phyloP scores from a whole-genome alignment of 176 grass and related monocot species.

The Canna indica region DNA sequence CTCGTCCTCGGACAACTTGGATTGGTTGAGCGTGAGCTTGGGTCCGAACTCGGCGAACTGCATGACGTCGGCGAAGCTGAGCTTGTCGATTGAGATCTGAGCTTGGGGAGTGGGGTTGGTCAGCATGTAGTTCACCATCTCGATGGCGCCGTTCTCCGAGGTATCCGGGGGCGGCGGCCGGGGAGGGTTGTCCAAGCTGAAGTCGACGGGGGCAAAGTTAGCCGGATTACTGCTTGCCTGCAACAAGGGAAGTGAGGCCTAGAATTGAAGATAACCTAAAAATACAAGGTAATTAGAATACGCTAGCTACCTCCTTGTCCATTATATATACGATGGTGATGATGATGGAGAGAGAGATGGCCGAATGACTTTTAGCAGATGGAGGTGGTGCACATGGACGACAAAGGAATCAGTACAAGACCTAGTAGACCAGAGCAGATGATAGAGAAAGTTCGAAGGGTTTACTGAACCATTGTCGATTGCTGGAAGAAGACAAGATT shows the following conservation, averaged over 20 bases:
- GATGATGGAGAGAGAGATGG: too few species aligned
- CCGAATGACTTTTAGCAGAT: neutral
- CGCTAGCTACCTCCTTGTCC: neutral
- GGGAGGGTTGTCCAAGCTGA: neutral
- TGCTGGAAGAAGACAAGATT: neutral
- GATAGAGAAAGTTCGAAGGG: too few species aligned
- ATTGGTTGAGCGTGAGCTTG: slow-evolving; percentile 67
- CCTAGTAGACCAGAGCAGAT: neutral
- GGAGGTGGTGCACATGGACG: neutral
- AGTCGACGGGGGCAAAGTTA: neutral
- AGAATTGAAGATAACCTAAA: neutral
- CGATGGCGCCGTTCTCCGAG: slow-evolving; percentile 23
- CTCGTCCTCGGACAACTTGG: slow-evolving; percentile 21
- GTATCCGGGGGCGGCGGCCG: slow-evolving; percentile 13
- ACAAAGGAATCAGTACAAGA: neutral
- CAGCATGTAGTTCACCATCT: slow-evolving; percentile 91
- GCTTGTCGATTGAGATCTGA: slow-evolving; percentile 58
- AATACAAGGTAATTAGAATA: neutral
- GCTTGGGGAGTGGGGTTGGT: slow-evolving; percentile 36
- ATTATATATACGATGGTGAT: too few species aligned
- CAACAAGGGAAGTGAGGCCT: neutral
- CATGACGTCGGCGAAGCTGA: slow-evolving; percentile 77
- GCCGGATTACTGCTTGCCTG: neutral
- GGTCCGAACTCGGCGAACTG: slow-evolving; percentile 91
- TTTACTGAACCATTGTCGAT: neutral